Percentiles rank a stretch among this genome's conserved stretches.
Conservation (phyloP, 495 filamentous ascomycete genomes). For the Xylaria grammica region DNA sequence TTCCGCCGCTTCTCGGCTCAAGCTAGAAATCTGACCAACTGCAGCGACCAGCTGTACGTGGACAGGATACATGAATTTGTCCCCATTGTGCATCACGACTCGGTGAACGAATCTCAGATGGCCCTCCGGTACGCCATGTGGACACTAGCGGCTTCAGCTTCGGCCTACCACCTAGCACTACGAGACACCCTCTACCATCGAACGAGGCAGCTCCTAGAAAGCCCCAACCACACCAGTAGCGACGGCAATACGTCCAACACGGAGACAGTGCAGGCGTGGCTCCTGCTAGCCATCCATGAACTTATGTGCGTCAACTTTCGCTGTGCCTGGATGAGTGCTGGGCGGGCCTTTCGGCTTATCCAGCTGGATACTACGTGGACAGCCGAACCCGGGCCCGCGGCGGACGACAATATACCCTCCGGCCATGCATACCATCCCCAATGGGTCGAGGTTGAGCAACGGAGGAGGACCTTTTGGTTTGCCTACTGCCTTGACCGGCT, state of each 20-base stretch:
- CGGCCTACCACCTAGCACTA: constrained; percentile 29
- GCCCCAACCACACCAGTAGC: background rate
- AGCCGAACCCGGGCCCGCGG: background rate
- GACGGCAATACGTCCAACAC: constrained; percentile 19
- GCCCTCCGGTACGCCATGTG: constrained; percentile 44
- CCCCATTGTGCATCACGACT: constrained; percentile 38
- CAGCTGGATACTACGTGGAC: constrained; percentile 32
- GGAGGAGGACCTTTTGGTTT: constrained; percentile 51
- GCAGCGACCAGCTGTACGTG: constrained; percentile 45
- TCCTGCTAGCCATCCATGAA: constrained; percentile 47
- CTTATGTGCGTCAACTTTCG: constrained; percentile 40
- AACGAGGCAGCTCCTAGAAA: constrained; percentile 24
- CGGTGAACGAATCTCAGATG: constrained; percentile 22
- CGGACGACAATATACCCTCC: background rate
- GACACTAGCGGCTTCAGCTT: constrained; percentile 37
- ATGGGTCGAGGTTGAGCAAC: constrained; percentile 46
- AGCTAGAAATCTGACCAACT: background rate
- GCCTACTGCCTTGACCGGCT: constrained; percentile 48
- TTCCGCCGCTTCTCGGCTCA: background rate
- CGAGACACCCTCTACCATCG: constrained; percentile 33
- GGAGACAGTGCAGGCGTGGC: constrained; percentile 46
- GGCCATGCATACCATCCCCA: background rate
- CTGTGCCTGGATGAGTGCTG: constrained; percentile 48
- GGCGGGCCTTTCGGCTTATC: constrained; percentile 49
- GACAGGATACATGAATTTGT: constrained; percentile 40